These are phyloP conservation scores for Neltuma alba DNA, from an alignment of 306 rosid genomes.

Conservation along the genomic window DNA sequence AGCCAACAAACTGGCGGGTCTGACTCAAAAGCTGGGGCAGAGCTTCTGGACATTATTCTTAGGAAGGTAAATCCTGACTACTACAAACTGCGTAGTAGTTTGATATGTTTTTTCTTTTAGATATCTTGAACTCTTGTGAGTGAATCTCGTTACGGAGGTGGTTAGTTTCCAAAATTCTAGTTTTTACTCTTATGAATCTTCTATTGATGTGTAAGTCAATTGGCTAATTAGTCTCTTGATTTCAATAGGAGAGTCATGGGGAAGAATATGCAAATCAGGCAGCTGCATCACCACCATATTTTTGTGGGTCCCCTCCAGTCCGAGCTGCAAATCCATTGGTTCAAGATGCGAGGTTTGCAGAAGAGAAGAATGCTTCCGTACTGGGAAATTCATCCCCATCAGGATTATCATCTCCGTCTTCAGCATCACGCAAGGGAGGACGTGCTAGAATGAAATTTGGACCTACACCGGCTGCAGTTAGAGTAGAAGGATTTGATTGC, in stretches of 20 bases:
- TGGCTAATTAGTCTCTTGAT: conserved; percentile 16
- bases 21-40: conserved; percentile 85
- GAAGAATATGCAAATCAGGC: conserved; percentile 51
- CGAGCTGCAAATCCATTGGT: conserved; percentile 80
- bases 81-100: neutral
- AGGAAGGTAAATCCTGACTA: conserved; percentile 51
- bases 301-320: conserved; percentile 83
- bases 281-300: conserved; percentile 83
- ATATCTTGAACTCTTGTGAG: neutral
- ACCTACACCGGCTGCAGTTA: conserved; percentile 80
- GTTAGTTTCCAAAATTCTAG: neutral
- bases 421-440: conserved; percentile 67
- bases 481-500: conserved; percentile 95
- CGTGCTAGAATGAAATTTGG: conserved; percentile 73
- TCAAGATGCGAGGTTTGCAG: conserved; percentile 74
- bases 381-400: conserved; percentile 58
- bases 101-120: neutral
- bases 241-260: conserved; percentile 62
- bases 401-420: conserved; percentile 58
- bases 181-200: neutral
- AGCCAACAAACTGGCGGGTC: conserved; percentile 55
- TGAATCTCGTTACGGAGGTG: neutral
- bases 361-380: conserved; percentile 50
- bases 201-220: neutral
- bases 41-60: conserved; percentile 74